A percentile compares a stretch with the other conserved stretches of the same genome.
Evolutionary conservation across 2,329 filamentous ascomycete species (phyloP).

Genomic region (Scolecobasidium constrictum): DNA sequence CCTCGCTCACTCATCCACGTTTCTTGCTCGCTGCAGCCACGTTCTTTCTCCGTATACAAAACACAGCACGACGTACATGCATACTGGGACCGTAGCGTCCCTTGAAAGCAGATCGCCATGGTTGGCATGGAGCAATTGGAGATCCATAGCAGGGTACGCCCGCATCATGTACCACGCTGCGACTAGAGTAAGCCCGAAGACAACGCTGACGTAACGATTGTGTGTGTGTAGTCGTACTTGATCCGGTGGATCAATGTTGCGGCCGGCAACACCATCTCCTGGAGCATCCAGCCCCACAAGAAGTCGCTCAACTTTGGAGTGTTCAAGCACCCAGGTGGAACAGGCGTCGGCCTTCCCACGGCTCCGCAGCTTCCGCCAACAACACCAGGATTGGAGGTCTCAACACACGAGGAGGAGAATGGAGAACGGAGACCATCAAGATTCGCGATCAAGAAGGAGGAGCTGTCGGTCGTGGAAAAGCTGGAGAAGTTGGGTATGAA

Average conservation of each 20-base stretch:
- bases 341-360: conserved; percentile 33
- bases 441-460: conserved; percentile 46
- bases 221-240: conserved; percentile 84
- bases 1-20: too few species aligned
- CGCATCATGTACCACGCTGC: too few species aligned
- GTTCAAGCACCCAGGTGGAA: conserved; percentile 86
- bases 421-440: conserved; percentile 28
- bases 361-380: conserved; percentile 28
- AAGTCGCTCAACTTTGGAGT: conserved; percentile 98
- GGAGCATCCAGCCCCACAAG: conserved; percentile 96
- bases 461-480: conserved; percentile 58
- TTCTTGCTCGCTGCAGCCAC: too few species aligned
- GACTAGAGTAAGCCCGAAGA: too few species aligned
- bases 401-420: conserved; percentile 34
- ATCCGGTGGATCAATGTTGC: conserved; percentile 94
- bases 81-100: too few species aligned
- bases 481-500: conserved; percentile 51
- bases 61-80: too few species aligned
- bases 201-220: neutral
- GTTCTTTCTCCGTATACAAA: too few species aligned
- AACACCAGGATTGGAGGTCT: conserved; percentile 21
- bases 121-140: conserved; percentile 94
- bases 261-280: conserved; percentile 84
- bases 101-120: too few species aligned
- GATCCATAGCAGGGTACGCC: conserved; percentile 85